Conservation (phyloP, 192 early-diverging fungal genomes). For the Entomortierella chlamydospora region DNA sequence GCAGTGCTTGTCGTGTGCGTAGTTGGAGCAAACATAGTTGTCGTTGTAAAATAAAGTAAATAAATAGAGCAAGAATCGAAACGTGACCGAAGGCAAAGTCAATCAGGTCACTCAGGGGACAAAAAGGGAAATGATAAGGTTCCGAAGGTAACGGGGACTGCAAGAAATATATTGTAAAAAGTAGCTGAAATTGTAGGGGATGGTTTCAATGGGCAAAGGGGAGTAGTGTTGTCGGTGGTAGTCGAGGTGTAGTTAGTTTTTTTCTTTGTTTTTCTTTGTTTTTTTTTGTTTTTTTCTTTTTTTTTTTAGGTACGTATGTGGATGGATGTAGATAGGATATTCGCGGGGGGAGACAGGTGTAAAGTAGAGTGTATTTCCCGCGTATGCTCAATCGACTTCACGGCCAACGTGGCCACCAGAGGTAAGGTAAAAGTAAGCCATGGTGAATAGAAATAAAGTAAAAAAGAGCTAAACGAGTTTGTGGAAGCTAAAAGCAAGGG, state of each 20-base stretch:
- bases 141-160: slow-evolving; percentile 26
- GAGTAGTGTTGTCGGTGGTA: neutral
- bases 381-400: slow-evolving; percentile 45
- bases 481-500: neutral
- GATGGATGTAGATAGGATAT: neutral
- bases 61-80: neutral
- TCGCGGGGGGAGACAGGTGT: slow-evolving; percentile 14
- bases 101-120: too few species aligned
- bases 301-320: neutral
- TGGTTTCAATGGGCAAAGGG: neutral
- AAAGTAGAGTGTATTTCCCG: slow-evolving; percentile 23
- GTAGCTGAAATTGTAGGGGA: neutral
- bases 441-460: slow-evolving; percentile 21
- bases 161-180: neutral
- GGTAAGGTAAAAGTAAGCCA: slow-evolving; percentile 56
- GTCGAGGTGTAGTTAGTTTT: neutral
- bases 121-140: slow-evolving; percentile 12
- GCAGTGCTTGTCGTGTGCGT: neutral
- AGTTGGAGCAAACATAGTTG: slow-evolving; percentile 1
- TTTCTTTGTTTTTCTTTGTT: slow-evolving; percentile 9
- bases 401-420: slow-evolving; percentile 55
- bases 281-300: slow-evolving; percentile 1
- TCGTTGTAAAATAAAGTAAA: neutral
- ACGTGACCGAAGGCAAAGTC: slow-evolving; percentile 12
- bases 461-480: slow-evolving; percentile 4